These are phyloP conservation scores for Nicotiana tomentosiformis DNA, from an alignment of 257 asterid genomes.

Conservation along the genomic window DNA sequence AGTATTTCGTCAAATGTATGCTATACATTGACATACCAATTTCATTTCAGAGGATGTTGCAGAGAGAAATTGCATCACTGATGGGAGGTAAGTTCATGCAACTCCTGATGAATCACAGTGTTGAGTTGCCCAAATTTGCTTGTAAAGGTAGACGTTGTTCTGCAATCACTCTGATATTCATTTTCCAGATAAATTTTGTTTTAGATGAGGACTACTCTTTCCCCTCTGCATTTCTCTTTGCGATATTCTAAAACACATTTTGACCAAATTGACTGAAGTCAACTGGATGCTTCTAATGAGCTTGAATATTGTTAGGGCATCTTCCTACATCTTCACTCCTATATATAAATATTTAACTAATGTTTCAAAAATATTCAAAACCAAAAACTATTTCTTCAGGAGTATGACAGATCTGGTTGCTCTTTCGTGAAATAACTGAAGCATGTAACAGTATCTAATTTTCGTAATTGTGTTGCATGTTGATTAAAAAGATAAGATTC, in stretches of 20 bases:
- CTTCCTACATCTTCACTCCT: background rate
- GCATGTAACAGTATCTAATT: background rate
- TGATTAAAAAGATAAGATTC: background rate
- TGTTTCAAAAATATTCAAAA: background rate
- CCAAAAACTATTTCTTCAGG: background rate
- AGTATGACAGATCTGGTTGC: slow-evolving; percentile 2
- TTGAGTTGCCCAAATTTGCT: slow-evolving; percentile 69
- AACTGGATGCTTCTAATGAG: background rate
- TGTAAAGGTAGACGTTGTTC: slow-evolving; percentile 53
- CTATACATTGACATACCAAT: slow-evolving; percentile 5
- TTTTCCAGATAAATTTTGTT: background rate
- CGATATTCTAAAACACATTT: background rate
- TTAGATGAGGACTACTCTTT: background rate
- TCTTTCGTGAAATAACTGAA: background rate
- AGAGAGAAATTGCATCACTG: slow-evolving; percentile 62
- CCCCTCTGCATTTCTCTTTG: background rate
- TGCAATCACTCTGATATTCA: background rate
- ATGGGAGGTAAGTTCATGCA: slow-evolving; percentile 75
- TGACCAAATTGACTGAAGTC: background rate
- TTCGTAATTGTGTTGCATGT: background rate
- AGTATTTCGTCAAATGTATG: slow-evolving; percentile 1
- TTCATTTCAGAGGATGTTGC: slow-evolving; percentile 54
- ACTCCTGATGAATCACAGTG: slow-evolving; percentile 58
- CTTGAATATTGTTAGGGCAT: background rate
- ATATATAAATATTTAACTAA: background rate